These are phyloP conservation scores for Casuarina glauca DNA, from an alignment of 306 rosid species.

Conservation along the genomic window DNA sequence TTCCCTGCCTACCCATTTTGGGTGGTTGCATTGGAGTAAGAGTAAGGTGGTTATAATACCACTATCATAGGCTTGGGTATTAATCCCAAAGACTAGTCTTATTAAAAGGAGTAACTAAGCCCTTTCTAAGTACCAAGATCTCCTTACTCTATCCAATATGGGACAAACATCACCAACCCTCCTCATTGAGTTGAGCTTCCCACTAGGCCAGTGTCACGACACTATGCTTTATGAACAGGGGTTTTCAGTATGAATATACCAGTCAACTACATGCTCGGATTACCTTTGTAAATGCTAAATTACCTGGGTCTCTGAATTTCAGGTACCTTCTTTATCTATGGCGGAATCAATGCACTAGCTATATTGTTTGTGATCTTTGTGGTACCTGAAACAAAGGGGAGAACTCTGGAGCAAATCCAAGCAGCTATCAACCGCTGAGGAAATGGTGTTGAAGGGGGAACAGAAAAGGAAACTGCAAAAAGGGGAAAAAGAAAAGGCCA, in stretches of 20 bases:
- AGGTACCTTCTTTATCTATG: slow-evolving; percentile 84
- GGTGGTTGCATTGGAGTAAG: too few species aligned
- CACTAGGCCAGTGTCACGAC: neutral
- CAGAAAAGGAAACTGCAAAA: neutral
- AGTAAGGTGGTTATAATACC: too few species aligned
- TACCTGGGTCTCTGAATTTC: slow-evolving; percentile 34
- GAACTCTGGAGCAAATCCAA: slow-evolving; percentile 86
- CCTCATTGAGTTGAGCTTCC: too few species aligned
- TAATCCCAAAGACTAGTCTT: too few species aligned
- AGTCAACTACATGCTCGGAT: neutral
- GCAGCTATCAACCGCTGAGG: slow-evolving; percentile 60
- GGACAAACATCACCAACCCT: too few species aligned
- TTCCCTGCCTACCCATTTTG: too few species aligned
- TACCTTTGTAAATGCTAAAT: neutral
- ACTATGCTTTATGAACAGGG: neutral
- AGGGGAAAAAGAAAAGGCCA: neutral
- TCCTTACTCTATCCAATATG: too few species aligned
- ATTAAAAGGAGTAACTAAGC: too few species aligned
- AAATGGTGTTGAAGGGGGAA: neutral
- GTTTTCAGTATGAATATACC: neutral
- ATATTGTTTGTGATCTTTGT: slow-evolving; percentile 54
- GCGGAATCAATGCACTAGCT: slow-evolving; percentile 64
- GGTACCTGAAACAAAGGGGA: slow-evolving; percentile 95
- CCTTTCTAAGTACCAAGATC: too few species aligned
- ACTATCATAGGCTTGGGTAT: too few species aligned